Conservation (phyloP, 306 rosid genomes). For the Casuarina equisetifolia region DNA sequence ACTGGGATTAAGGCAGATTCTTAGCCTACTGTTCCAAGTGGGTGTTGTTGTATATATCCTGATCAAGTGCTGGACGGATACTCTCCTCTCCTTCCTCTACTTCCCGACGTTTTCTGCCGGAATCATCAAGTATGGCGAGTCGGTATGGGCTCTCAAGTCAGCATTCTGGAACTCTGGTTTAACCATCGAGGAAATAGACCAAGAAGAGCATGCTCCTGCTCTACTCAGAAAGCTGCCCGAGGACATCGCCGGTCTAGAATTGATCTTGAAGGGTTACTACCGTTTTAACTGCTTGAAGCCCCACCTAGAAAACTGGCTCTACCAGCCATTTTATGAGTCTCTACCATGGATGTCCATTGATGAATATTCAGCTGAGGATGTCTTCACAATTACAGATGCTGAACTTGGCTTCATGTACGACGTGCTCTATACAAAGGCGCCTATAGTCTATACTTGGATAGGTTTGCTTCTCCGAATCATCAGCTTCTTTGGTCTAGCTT, state of each 20-base stretch:
- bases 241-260: slow-evolving; percentile 41
- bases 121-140: slow-evolving; percentile 61
- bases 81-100: slow-evolving; percentile 50
- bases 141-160: slow-evolving; percentile 61
- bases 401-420: slow-evolving; percentile 73
- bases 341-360: slow-evolving; percentile 38
- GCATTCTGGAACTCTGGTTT: slow-evolving; percentile 45
- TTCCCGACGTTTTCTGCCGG: slow-evolving; percentile 54
- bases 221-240: slow-evolving; percentile 42
- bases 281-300: slow-evolving; percentile 57
- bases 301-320: slow-evolving; percentile 54
- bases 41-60: slow-evolving; percentile 50
- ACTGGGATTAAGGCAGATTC: slow-evolving; percentile 53
- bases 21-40: slow-evolving; percentile 51
- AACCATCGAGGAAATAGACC: slow-evolving; percentile 41
- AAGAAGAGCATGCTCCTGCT: slow-evolving; percentile 40
- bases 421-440: slow-evolving; percentile 64
- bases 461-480: slow-evolving; percentile 50
- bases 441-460: slow-evolving; percentile 44
- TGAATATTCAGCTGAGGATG: slow-evolving; percentile 33
- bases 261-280: slow-evolving; percentile 60
- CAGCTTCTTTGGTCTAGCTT: slow-evolving; percentile 39
- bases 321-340: slow-evolving; percentile 51
- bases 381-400: slow-evolving; percentile 51
- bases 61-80: slow-evolving; percentile 56